Percentiles rank a stretch among this genome's conserved stretches.
These are phyloP conservation scores for Paracamarosporium sp. DNA, from an alignment of 2,329 filamentous ascomycete species.

Conservation along the genomic window DNA sequence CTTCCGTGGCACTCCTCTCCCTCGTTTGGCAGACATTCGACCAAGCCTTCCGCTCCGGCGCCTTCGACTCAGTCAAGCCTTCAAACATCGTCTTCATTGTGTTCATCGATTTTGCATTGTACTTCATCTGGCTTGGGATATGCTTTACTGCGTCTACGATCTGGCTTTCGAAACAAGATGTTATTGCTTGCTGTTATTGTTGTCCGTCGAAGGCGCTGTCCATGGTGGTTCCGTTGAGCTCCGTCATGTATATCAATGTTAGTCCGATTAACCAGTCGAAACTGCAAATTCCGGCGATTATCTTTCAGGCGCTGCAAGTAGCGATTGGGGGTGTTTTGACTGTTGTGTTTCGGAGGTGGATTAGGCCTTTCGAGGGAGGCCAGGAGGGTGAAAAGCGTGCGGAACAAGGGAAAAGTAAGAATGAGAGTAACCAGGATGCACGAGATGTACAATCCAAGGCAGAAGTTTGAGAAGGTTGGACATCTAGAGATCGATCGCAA, in stretches of 20 bases:
- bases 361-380: slow-evolving; percentile 56
- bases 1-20: slow-evolving; percentile 54
- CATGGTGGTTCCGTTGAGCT: slow-evolving; percentile 71
- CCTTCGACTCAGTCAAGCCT: slow-evolving; percentile 64
- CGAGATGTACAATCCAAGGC: background rate
- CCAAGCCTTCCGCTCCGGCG: slow-evolving; percentile 68
- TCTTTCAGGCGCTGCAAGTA: slow-evolving; percentile 59
- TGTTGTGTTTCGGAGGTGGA: slow-evolving; percentile 51
- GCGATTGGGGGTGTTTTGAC: slow-evolving; percentile 51
- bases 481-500: too few species aligned
- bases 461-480: background rate
- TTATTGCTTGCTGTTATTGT: slow-evolving; percentile 75
- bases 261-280: slow-evolving; percentile 62
- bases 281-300: slow-evolving; percentile 68
- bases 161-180: slow-evolving; percentile 65
- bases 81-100: slow-evolving; percentile 71
- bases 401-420: slow-evolving; percentile 12
- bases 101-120: slow-evolving; percentile 71
- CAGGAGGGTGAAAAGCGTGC: slow-evolving; percentile 29
- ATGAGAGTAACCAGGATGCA: background rate
- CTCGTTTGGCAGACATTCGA: slow-evolving; percentile 71
- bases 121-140: slow-evolving; percentile 67
- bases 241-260: slow-evolving; percentile 70
- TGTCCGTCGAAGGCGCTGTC: slow-evolving; percentile 76
- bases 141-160: slow-evolving; percentile 63